Evolutionary conservation across 768 basidiomycete genomes (phyloP), one percentile per base, ranked within the genome.

Genomic region (Hygrocybe punicea): DNA sequence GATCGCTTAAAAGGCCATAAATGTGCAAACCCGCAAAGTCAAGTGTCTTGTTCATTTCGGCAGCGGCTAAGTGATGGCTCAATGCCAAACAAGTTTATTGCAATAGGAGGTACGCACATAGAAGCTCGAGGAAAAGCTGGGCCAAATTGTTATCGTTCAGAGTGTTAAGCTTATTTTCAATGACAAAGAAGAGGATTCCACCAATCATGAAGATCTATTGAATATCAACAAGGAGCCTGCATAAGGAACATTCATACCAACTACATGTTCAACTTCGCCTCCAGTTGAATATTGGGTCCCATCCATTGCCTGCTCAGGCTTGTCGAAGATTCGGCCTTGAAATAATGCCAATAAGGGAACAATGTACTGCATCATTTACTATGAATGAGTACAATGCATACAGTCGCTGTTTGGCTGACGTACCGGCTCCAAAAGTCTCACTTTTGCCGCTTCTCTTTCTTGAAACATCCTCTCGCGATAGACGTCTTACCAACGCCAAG

Each of bases 401-500:
- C 19, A 55, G 44, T n/a, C 19, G 17, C 24, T 17, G 51, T 53
- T 10, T 36, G 9, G n/a, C n/a, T 45, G 13, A 55, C 53, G 44
- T 55, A 55, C 53, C 25, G 53, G 53, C n/a, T 46, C 53, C 53
- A 55, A 42, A 29, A 55, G 45, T 55, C 53, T 55, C 17, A 55
- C 42, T 45, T 42, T 44, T 29, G 10, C 17, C 46, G 45, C 53
- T 42, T 55, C 53, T 33, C 39, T 55, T 55, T 40, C 24, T 42
- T 55, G 53, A 8, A 46, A 40, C 40, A 44, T 29, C 53, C 17
- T 53, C 57, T 62, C 62, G 16, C 34, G 39, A 56, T 58, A 62
- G 48, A 58, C 51, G 53, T 62, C 61, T 36, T 57, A 47, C 52
- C 35, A 36, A 34, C 52, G 39, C 61, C 61, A 62, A n/a, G 61